These are phyloP conservation scores for Posidonia australis DNA, from an alignment of 106 monocot species.

Conservation along the genomic window DNA sequence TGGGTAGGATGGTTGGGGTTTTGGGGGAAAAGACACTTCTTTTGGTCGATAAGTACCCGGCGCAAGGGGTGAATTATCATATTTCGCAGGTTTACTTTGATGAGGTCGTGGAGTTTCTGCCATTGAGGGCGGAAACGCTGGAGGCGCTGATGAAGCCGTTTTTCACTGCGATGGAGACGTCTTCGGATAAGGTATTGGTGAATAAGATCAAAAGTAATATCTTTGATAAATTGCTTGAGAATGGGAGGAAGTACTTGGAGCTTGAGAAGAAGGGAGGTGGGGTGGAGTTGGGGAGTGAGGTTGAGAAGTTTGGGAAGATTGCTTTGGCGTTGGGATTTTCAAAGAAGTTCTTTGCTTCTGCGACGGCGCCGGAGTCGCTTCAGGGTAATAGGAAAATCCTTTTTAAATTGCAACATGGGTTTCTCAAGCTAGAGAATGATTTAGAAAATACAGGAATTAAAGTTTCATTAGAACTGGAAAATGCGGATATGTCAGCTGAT, in stretches of 20 bases:
- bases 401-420: slow-evolving; percentile 45
- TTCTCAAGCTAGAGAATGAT: slow-evolving; percentile 73
- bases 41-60: slow-evolving; percentile 33
- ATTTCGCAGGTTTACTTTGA: slow-evolving; percentile 76
- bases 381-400: slow-evolving; percentile 61
- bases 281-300: slow-evolving; percentile 22
- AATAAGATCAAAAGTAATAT: slow-evolving; percentile 57
- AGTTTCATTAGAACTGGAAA: slow-evolving; percentile 19
- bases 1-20: slow-evolving; percentile 13
- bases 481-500: neutral
- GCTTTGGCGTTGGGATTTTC: slow-evolving; percentile 45
- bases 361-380: slow-evolving; percentile 36
- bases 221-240: slow-evolving; percentile 40
- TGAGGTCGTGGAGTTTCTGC: slow-evolving; percentile 56
- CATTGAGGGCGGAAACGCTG: slow-evolving; percentile 20
- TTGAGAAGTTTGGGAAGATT: slow-evolving; percentile 52
- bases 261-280: slow-evolving; percentile 13
- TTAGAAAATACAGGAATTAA: slow-evolving; percentile 52
- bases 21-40: slow-evolving; percentile 50
- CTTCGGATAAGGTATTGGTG: slow-evolving; percentile 53
- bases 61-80: slow-evolving; percentile 68
- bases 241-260: slow-evolving; percentile 36
- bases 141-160: slow-evolving; percentile 47
- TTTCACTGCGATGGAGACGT: slow-evolving; percentile 39
- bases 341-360: slow-evolving; percentile 51